Base-by-base conservation (phyloP, 2,329 filamentous ascomycete species). In the Bretziella fagacearum region DNA sequence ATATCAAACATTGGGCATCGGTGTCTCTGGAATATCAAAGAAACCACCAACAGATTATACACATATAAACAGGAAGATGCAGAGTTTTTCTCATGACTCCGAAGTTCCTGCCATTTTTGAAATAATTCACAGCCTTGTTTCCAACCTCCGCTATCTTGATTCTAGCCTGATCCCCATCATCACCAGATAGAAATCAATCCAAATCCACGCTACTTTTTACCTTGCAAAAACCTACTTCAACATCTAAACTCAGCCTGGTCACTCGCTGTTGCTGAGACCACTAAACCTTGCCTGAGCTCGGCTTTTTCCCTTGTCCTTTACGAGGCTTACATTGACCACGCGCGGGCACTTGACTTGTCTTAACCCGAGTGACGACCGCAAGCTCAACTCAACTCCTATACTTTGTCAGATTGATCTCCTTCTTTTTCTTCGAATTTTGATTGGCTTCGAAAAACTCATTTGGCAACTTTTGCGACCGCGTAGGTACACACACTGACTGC, bases 401-500 rank as follows among this genome's bases (percentile, higher is more conserved):
- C 35, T 20, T 39, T 39, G 35, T 39, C 35, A 39, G 18, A 20
- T 39, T 39, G 35, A 39, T 22, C 35, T 39, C 35, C 35, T 39
- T 25, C 35, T 39, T 39, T 39, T 39, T n/a, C n/a, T n/a, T 39
- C 18, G 20, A 39, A 10, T 23, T 39, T 39, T 39, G 23, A 39
- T 39, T 39, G 15, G 35, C 35, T 39, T 39, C 15, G 17, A n/a
- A 39, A 5, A 39, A 8, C 35, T 39, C 35, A 39, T 39, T 39
- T 39, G 35, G n/a, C 35, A 39, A 39, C 35, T 39, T 39, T 39
- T 39, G 35, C 35, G 20, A 39, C 35, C 35, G 35, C 35, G 35
- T 39, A 22, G 7, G 10, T n/a, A 33, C 11, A 33, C 4, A 6
- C 30, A n/a, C 30, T n/a, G 13, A 33, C 5, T 33, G 30, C 13